Evolutionary conservation across 805 yeast genomes (phyloP), one percentile per base, ranked within the genome.

Genomic region (Scheffersomyces lignosus): DNA sequence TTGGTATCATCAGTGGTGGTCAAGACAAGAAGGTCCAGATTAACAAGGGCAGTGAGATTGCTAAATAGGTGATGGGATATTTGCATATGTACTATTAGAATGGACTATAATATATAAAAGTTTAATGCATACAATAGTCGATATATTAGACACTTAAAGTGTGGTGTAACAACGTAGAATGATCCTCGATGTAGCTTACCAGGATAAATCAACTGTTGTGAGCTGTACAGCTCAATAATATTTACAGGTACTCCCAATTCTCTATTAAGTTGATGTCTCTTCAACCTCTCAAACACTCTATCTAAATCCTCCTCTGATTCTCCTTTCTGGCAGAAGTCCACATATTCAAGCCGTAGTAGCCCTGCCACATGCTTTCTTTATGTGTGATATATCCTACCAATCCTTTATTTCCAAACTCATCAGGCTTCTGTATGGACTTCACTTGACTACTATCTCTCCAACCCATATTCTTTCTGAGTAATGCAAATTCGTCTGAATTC

Each of bases 1-100:
- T 84, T 39, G 96, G 97, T 31, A 85, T 93, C 45, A 78, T 88
- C 27, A 83, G 95, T 63, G 98, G 93, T 52, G 99, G 98, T 47
- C 84, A 84, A 60, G 97, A 90, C 64, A 93, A 91, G 62, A 84
- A 87, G 70, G 71, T 93, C 39, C 97, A 91, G 65, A 83, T 93
- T 46, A 89, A 87, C 60, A 62, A 63, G 49, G 66, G 69, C 26
- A 51, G 56, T 30, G 58, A 54, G 33, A 48, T 58, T 31, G 40
- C 56, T 24, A 52, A 48, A 37, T 51, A 47, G 34, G 35, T 27
- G 12, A 12, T 12, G 18, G 12, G 15, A 14, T 16, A 15, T 15
- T 10, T n/a, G 25, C n/a, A 27, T 25, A 33, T 9, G 18, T 8
- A 28, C 10, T 18, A 15, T 8, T 13, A 15, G 8, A 9, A 7